Conservation (phyloP, 192 early-diverging fungal genomes). For the Chytriomyces sp. region DNA sequence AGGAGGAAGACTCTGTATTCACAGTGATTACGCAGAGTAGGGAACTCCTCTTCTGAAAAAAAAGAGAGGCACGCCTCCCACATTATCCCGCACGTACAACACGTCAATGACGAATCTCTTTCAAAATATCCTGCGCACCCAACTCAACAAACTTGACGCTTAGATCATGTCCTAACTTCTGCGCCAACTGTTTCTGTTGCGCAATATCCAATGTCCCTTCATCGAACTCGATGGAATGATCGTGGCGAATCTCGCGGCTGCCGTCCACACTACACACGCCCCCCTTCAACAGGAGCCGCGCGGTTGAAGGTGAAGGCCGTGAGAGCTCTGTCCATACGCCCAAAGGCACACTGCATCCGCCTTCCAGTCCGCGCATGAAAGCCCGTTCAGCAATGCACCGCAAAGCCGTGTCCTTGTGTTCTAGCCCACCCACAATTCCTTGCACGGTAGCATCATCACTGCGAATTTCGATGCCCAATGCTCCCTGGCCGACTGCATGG, state of each 20-base stretch:
- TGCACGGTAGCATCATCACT: constrained; percentile 57
- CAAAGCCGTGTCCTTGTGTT: constrained; percentile 65
- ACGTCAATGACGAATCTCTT: constrained; percentile 44
- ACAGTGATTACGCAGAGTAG: no score
- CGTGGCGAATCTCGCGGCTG: constrained; percentile 55
- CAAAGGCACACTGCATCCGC: constrained; percentile 94
- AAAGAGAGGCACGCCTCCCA: neutral
- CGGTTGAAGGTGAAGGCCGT: constrained; percentile 3
- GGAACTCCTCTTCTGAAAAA: neutral
- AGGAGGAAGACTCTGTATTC: no score
- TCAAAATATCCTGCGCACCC: constrained; percentile 60
- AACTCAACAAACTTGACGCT: constrained; percentile 48
- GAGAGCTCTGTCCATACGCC: constrained; percentile 65
- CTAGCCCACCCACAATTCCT: constrained; percentile 62
- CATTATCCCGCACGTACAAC: neutral
- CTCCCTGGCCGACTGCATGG: constrained; percentile 93
- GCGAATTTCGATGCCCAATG: constrained; percentile 83
- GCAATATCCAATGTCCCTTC: neutral
- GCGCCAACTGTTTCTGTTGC: constrained; percentile 33
- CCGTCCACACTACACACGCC: constrained; percentile 83
- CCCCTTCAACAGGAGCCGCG: constrained; percentile 57
- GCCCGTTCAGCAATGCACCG: constrained; percentile 80
- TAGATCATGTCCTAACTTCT: constrained; percentile 47
- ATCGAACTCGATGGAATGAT: constrained; percentile 26
- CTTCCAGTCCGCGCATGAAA: constrained; percentile 84